A percentile compares a stretch with the other conserved stretches of the same genome.
Conservation (phyloP, 208 protist species). For the Acanthamoeba quina region DNA sequence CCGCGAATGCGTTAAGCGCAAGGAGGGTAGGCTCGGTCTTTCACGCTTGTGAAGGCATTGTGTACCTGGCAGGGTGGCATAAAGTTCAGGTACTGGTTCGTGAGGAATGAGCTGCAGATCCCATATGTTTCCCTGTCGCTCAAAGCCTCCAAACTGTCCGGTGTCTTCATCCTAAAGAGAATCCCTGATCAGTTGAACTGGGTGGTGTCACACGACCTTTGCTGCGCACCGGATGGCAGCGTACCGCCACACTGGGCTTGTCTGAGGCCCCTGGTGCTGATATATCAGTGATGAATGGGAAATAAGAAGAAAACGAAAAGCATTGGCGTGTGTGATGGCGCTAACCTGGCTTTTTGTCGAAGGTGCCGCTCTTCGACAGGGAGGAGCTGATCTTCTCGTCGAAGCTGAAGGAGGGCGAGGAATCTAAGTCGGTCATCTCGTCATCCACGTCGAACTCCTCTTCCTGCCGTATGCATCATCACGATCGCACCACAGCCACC, state of each 20-base stretch:
- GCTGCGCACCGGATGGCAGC: too few species aligned
- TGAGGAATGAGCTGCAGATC: background rate
- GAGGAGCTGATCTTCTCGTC: background rate
- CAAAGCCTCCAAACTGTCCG: background rate
- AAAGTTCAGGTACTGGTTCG: background rate
- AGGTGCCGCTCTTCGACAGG: background rate
- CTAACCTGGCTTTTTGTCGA: background rate
- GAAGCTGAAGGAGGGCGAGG: background rate
- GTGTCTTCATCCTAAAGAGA: background rate
- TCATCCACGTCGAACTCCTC: conserved; percentile 4
- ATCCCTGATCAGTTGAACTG: too few species aligned
- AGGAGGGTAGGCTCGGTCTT: too few species aligned
- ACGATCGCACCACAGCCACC: background rate
- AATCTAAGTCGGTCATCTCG: background rate
- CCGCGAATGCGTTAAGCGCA: too few species aligned
- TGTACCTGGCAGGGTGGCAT: background rate
- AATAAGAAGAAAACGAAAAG: background rate
- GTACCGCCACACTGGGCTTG: too few species aligned
- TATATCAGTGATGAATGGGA: too few species aligned
- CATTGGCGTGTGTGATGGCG: background rate
- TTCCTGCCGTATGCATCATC: background rate
- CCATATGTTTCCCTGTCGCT: background rate
- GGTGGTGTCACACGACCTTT: background rate
- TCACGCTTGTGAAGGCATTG: too few species aligned
- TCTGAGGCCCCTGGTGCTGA: too few species aligned